A percentile compares a stretch with the other conserved stretches of the same genome.
Conservation (phyloP, 2,329 filamentous ascomycete species). For the Eutypa lata region DNA sequence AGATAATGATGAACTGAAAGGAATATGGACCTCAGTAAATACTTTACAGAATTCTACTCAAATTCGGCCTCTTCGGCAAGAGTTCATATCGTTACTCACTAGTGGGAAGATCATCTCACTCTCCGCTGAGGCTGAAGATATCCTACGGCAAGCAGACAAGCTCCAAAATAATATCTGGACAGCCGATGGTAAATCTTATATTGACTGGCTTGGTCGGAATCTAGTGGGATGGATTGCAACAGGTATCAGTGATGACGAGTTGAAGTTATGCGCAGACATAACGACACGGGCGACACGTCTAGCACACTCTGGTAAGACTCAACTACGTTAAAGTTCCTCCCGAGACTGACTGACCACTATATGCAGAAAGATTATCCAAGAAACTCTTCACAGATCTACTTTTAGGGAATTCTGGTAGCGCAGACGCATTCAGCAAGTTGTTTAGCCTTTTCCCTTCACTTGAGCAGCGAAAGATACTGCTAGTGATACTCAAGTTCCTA, state of each 20-base stretch:
- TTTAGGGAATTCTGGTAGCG: constrained; percentile 15
- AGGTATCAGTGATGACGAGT: constrained; percentile 31
- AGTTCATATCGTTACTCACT: constrained; percentile 44
- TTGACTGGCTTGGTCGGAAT: constrained; percentile 68
- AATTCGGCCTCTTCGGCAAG: constrained; percentile 35
- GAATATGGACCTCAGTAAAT: constrained; percentile 20
- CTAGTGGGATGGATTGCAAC: constrained; percentile 45
- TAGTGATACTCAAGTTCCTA: constrained; percentile 39
- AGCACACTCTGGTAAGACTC: constrained; percentile 67
- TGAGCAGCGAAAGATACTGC: constrained; percentile 43
- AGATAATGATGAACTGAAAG: constrained; percentile 25
- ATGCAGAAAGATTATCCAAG: constrained; percentile 41
- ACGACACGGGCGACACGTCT: constrained; percentile 63
- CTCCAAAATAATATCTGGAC: constrained; percentile 51
- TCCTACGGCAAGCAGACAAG: constrained; percentile 36
- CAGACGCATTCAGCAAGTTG: constrained; percentile 27
- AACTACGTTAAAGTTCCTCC: neutral
- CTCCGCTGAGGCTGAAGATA: constrained; percentile 53
- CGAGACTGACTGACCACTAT: constrained; percentile 1
- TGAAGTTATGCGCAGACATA: constrained; percentile 43
- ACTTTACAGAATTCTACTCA: constrained; percentile 16
- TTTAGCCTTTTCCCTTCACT: constrained; percentile 34
- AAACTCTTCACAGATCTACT: constrained; percentile 20
- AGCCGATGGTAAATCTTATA: constrained; percentile 61
- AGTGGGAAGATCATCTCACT: constrained; percentile 48